Percentiles rank a stretch among this genome's conserved stretches.
Conservation (phyloP, 78 protist genomes). For the Emiliania huxleyi region DNA sequence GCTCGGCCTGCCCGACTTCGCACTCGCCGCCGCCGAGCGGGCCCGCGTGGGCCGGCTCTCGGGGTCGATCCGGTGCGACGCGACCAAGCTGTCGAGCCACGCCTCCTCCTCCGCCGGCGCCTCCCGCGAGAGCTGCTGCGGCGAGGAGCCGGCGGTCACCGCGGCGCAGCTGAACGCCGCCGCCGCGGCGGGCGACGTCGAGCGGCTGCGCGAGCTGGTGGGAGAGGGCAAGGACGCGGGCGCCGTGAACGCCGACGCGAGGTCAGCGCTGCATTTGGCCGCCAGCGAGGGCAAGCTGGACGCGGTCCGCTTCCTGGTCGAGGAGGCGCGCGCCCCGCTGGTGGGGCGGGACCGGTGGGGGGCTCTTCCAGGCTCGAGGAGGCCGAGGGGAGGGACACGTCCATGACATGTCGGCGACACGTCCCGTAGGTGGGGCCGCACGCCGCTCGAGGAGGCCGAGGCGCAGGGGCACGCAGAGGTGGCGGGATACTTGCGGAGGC, state of each 20-base stretch:
- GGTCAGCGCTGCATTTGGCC: slow-evolving; percentile 76
- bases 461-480: background rate
- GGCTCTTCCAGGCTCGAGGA: too few relatives aligned
- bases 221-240: background rate
- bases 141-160: background rate
- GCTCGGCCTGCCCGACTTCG: background rate
- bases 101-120: background rate
- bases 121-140: too few relatives aligned
- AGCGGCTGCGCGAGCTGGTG: background rate
- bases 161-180: background rate
- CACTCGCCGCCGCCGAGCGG: background rate
- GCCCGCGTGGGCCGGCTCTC: background rate
- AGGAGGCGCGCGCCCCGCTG: slow-evolving; percentile 31
- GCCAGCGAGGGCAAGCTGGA: slow-evolving; percentile 69
- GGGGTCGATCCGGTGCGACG: background rate
- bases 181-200: background rate
- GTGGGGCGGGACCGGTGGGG: slow-evolving; percentile 59
- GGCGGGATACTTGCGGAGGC: background rate
- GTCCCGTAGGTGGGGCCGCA: slow-evolving; percentile 47
- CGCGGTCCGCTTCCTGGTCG: slow-evolving; percentile 42
- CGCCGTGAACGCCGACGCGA: slow-evolving; percentile 58
- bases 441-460: slow-evolving; percentile 18
- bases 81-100: background rate
- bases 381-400: too few relatives aligned
- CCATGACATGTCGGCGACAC: too few relatives aligned